Conservation (phyloP, 2,329 filamentous ascomycete genomes). For the Colletotrichum caudatum region DNA sequence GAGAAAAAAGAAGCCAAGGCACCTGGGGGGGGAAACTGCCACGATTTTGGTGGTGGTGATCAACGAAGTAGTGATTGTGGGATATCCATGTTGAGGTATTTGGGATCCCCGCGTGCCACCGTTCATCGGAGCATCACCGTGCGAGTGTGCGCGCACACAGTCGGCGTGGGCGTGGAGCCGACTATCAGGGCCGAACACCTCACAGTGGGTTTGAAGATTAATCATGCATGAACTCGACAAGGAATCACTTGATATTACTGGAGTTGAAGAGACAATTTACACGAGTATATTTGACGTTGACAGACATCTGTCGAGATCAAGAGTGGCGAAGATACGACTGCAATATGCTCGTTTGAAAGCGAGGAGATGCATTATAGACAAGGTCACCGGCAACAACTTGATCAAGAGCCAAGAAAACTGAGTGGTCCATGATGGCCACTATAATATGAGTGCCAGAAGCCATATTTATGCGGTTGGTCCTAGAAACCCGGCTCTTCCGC, state of each 20-base stretch:
- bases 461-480: background rate
- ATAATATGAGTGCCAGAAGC: background rate
- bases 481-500: background rate
- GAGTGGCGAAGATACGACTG: background rate
- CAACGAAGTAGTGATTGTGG: background rate
- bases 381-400: background rate
- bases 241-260: no score
- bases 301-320: background rate
- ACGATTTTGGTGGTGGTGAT: background rate
- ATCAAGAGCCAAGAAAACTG: background rate
- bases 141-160: slow-evolving; percentile 19
- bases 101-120: background rate
- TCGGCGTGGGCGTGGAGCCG: background rate
- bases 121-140: slow-evolving; percentile 22
- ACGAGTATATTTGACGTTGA: background rate
- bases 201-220: background rate
- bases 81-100: background rate
- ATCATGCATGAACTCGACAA: background rate
- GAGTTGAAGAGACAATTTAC: background rate
- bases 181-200: background rate
- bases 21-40: background rate
- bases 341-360: background rate
- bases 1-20: slow-evolving; percentile 6
- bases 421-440: background rate
- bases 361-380: background rate